Evolutionary conservation across 1,284 basidiomycete genomes (phyloP).

Genomic region (Sphaerobolus stellatus): DNA sequence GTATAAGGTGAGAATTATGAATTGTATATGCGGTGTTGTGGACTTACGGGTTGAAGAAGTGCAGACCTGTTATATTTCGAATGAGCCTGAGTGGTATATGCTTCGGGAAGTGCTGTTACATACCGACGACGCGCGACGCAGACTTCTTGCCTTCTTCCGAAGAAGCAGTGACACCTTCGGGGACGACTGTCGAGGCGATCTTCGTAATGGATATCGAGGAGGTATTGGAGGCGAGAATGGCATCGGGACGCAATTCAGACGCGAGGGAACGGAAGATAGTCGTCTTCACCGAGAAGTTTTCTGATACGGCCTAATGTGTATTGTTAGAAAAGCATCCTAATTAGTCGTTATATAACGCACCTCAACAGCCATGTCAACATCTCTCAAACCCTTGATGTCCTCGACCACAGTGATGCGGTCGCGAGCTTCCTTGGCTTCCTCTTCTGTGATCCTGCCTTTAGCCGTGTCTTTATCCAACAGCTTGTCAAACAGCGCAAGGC

Average conservation of each 20-base stretch:
- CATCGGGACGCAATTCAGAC: constrained; percentile 62
- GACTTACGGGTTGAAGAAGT: constrained; percentile 85
- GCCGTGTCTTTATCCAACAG: constrained; percentile 86
- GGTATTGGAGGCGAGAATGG: constrained; percentile 92
- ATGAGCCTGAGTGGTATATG: neutral
- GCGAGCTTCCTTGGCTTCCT: constrained; percentile 74
- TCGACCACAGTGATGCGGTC: constrained; percentile 60
- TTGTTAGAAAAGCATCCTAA: neutral
- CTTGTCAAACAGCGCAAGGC: constrained; percentile 72
- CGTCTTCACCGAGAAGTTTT: constrained; percentile 80
- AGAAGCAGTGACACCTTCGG: constrained; percentile 52
- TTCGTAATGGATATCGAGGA: constrained; percentile 94
- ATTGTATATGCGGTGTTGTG: neutral
- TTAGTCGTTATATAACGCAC: constrained; percentile 42
- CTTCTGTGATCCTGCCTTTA: constrained; percentile 76
- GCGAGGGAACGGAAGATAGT: constrained; percentile 76
- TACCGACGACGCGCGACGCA: constrained; percentile 74
- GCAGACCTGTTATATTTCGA: constrained; percentile 64
- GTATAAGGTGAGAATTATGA: neutral
- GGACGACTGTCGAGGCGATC: constrained; percentile 79
- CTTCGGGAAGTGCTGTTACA: constrained; percentile 5
- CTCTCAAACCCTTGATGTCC: constrained; percentile 51
- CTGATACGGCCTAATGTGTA: constrained; percentile 75
- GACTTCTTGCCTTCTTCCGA: constrained; percentile 61
- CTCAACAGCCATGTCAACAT: constrained; percentile 91